These are phyloP conservation scores for Cystoderma amianthinum DNA, from an alignment of 768 basidiomycete genomes.

Conservation along the genomic window DNA sequence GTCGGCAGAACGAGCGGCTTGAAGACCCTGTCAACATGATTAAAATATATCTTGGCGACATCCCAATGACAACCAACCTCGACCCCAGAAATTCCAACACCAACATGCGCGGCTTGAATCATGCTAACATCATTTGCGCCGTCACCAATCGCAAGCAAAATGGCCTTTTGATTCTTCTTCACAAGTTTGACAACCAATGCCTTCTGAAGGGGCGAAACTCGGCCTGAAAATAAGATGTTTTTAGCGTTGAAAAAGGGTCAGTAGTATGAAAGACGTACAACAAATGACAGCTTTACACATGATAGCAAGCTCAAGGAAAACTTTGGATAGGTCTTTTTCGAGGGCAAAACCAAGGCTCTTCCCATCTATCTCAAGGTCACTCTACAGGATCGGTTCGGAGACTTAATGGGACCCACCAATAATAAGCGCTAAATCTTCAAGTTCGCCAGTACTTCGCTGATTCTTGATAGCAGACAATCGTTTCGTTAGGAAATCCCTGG, in stretches of 20 bases:
- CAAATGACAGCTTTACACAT: slow-evolving; percentile 99
- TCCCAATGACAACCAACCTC: slow-evolving; percentile 46
- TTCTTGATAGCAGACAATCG: slow-evolving; percentile 90
- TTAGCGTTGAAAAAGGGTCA: too few species aligned
- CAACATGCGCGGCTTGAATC: slow-evolving; percentile 98
- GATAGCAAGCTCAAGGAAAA: slow-evolving; percentile 90
- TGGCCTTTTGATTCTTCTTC: slow-evolving; percentile 90
- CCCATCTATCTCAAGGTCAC: slow-evolving; percentile 58
- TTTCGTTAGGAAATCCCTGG: slow-evolving; percentile 81
- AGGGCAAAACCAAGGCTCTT: slow-evolving; percentile 91
- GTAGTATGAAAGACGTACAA: too few species aligned
- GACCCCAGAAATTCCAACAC: slow-evolving; percentile 95
- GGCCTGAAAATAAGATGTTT: slow-evolving; percentile 42
- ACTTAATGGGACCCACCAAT: slow-evolving; percentile 75
- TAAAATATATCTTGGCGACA: slow-evolving; percentile 1
- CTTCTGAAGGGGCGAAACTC: slow-evolving; percentile 96
- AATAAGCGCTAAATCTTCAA: slow-evolving; percentile 90
- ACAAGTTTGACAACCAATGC: slow-evolving; percentile 98
- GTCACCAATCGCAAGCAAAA: slow-evolving; percentile 95
- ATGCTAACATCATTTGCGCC: slow-evolving; percentile 99
- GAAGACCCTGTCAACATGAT: slow-evolving; percentile 62
- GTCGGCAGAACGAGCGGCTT: slow-evolving; percentile 97
- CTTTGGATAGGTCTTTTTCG: slow-evolving; percentile 86
- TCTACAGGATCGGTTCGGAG: slow-evolving; percentile 6
- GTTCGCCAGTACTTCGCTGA: slow-evolving; percentile 84